Percentiles rank a stretch among this genome's conserved stretches.
phyloP scores from a whole-genome alignment of 352 stramenopile species.

The Phytophthora megakarya region DNA sequence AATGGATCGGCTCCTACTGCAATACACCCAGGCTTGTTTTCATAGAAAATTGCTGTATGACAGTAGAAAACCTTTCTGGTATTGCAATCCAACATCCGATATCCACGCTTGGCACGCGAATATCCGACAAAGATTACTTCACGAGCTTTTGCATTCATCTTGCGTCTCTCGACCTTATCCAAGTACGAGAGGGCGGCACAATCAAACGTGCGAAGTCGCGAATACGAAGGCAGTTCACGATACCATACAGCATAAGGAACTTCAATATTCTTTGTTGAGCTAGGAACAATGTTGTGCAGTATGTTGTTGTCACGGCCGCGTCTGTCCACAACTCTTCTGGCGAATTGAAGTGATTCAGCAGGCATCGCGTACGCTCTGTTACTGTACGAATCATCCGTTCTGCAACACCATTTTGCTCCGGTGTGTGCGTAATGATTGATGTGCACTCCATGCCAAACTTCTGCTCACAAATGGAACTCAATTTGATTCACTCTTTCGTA shows the following conservation, averaged over 20 bases:
- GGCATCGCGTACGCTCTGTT: constrained; percentile 22
- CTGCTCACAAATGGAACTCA: background rate
- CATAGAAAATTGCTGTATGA: constrained; percentile 15
- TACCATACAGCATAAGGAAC: constrained; percentile 15
- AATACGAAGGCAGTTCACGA: constrained; percentile 5
- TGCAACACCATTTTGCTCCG: constrained; percentile 27
- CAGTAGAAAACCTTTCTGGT: constrained; percentile 11
- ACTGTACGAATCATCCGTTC: constrained; percentile 29
- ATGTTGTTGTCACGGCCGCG: constrained; percentile 16
- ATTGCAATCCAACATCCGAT: constrained; percentile 9
- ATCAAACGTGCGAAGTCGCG: constrained; percentile 7
- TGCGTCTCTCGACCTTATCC: constrained; percentile 14
- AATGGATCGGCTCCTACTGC: too few relatives aligned
- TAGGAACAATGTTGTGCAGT: constrained; percentile 22
- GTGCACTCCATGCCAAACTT: constrained; percentile 21
- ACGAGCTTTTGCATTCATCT: constrained; percentile 8
- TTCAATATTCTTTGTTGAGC: constrained; percentile 5
- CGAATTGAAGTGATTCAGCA: constrained; percentile 25
- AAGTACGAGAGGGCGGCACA: constrained; percentile 4
- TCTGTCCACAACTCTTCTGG: constrained; percentile 26
- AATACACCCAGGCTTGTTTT: constrained; percentile 11
- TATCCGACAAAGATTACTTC: constrained; percentile 15
- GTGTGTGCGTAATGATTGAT: constrained; percentile 19
- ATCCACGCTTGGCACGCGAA: constrained; percentile 3
- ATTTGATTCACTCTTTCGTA: constrained; percentile 1